Conservation (phyloP, 176 grass and related monocot species). For the Rhipidocladum racemiflorum region DNA sequence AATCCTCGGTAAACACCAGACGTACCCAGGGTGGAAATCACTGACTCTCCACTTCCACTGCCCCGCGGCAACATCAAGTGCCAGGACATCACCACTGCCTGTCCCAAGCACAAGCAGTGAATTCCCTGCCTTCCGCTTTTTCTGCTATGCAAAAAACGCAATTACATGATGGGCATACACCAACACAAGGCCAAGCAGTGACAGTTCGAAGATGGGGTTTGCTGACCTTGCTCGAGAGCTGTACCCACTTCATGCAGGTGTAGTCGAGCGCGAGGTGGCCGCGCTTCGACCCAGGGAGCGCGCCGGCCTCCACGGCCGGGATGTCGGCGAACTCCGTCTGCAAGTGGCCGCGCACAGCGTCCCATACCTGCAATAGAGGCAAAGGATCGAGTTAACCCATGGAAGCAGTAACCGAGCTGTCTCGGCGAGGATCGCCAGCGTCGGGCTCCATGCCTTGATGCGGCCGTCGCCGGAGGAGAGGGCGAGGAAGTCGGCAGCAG, state of each 20-base stretch:
- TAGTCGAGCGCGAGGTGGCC: constrained; percentile 98
- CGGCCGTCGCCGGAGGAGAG: constrained; percentile 80
- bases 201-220: neutral
- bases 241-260: constrained; percentile 97
- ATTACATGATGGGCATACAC: constrained; percentile 12
- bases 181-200: neutral
- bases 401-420: constrained; percentile 23
- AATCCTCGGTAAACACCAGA: constrained; percentile 1
- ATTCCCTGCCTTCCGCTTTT: constrained; percentile 54
- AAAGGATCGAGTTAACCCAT: neutral
- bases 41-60: constrained; percentile 68
- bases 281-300: constrained; percentile 45
- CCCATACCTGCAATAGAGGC: constrained; percentile 68
- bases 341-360: constrained; percentile 65
- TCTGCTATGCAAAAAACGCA: constrained; percentile 42
- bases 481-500: constrained; percentile 67
- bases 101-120: constrained; percentile 72
- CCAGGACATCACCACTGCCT: constrained; percentile 66
- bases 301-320: constrained; percentile 43
- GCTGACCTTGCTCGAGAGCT: constrained; percentile 67
- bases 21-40: constrained; percentile 74
- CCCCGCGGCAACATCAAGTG: constrained; percentile 60
- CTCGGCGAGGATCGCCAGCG: neutral
- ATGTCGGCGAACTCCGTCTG: constrained; percentile 82
- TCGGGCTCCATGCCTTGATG: constrained; percentile 56